Base-by-base conservation (phyloP, 768 basidiomycete genomes). In the Boletus sensibilis region DNA sequence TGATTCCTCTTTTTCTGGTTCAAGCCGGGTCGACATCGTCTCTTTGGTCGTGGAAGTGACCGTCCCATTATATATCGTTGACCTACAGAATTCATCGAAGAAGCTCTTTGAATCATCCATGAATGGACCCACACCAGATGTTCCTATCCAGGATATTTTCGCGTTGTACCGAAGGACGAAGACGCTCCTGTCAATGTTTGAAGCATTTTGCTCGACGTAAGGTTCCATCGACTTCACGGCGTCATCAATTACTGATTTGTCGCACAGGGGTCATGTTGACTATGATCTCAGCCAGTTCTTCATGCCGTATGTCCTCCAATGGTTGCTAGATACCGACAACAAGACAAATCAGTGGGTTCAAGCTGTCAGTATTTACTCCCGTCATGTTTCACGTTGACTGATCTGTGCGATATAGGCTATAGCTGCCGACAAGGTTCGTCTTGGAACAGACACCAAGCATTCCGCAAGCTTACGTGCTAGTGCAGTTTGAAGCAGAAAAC, bases 271-370 rank as follows among this genome's bases (percentile, higher is more conserved):
- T 0, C 76, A 79, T 18, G 67, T 87, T 18, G 75, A 79, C 11
- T 92, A 94, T 63, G 83, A 93, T 59, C 73, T 92, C 29, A 79
- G 84, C 5, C 77, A 76, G 5, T 91, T 90, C 74, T 98, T 98
- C 67, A 89, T 92, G 70, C 84, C 88, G 3, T 93, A 92, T 69
- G 91, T 98, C 9, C 79, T 83, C 8, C 84, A 88, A 60, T 99
- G 95, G 96, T 74, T 99, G 25, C 63, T 82, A n/a, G 87, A 88
- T 56, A 97, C 92, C 0, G 90, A 95, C 62, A 83, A 77, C 55
- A 96, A 93, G 77, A 98, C 96, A 9, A 81, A 82, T 43, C 88
- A 94, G 58, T 99, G 97, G 97, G 96, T 98, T 6, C 83, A 94
- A 69, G 87, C 88, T 58, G 92, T 93, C 60, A 72, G 91, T 81